phyloP scores from a whole-genome alignment of 1,139 yeast genomes.

The Blastobotrys serpentis region DNA sequence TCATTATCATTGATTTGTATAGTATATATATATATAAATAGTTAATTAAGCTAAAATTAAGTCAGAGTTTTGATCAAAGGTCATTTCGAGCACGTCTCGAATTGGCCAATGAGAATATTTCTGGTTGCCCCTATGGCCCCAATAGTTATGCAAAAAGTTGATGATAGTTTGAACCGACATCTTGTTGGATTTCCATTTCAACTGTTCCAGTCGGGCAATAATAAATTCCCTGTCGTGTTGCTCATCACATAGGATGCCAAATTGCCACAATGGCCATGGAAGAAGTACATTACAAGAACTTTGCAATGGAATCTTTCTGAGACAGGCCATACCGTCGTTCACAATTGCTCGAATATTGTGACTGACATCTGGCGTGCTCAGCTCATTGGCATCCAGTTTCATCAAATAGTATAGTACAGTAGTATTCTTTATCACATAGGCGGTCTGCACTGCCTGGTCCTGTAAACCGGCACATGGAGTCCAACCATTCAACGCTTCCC shows the following conservation, averaged over 20 bases:
- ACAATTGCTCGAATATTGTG: conserved; percentile 18
- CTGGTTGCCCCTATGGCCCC: conserved; percentile 23
- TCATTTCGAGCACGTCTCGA: conserved; percentile 21
- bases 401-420: conserved; percentile 21
- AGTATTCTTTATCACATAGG: conserved; percentile 21
- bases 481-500: conserved; percentile 20
- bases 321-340: conserved; percentile 18
- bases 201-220: conserved; percentile 20
- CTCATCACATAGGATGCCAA: conserved; percentile 26
- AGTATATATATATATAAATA: not conserved
- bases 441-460: conserved; percentile 19
- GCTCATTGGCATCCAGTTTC: conserved; percentile 20
- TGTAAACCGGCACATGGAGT: conserved; percentile 18
- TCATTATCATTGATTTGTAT: not conserved
- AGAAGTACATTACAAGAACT: conserved; percentile 18
- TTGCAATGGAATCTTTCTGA: conserved; percentile 17
- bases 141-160: conserved; percentile 21
- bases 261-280: conserved; percentile 28
- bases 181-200: conserved; percentile 19
- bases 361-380: conserved; percentile 17
- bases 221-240: conserved; percentile 19
- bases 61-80: conserved; percentile 18
- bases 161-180: conserved; percentile 21
- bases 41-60: conserved; percentile 17
- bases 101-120: conserved; percentile 16